Evolutionary conservation across 2,329 filamentous ascomycete species (phyloP), one percentile per base, ranked within the genome.

Genomic region (Xenoacremonium recifei): DNA sequence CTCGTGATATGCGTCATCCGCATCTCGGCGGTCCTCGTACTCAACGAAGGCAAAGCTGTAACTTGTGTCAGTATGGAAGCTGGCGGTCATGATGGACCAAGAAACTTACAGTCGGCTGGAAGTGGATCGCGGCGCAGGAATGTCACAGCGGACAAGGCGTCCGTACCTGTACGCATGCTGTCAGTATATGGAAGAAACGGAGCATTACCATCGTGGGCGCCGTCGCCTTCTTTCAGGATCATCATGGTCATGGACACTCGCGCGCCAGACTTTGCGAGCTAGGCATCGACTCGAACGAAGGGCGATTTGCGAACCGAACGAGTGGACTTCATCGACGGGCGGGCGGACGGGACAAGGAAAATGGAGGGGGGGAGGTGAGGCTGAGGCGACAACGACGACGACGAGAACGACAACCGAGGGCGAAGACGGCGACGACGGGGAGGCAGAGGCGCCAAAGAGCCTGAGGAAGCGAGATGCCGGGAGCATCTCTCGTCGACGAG

Each of bases 1-100:
- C 74, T 99, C 93, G 68, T 99, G 89, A 67, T 99, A 99, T 35
- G 93, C 93, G 73, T 99, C 93, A 68, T 99, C 93, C 51, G 93
- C 91, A 76, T 99, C 93, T 58, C 93, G 91, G 60, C 92, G 89
- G 68, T 91, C 95, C 75, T 99, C 93, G 69, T 99, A 99, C 72
- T 99, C 93, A 53, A 99, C 93, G 67, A 99, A 99, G 27, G 93
- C 93, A 68, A 99, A 99, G 56, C 93, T 84, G 19, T 30, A 19
- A 18, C 10, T n/a, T 7, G 37, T 29, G 45, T 58, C 6, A 58
- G 53, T 19, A 21, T 21, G 17, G 19, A 19, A 31, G 19, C 2
- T 25, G 13, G 6, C 21, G 25, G 10, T 20, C 6, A 19, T 10
- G 6, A 7, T 25, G 6, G 13, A 18, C n/a, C n/a, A 10, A 12